These are phyloP conservation scores for Breynia disticha DNA, from an alignment of 441 rosid species.

Conservation along the genomic window DNA sequence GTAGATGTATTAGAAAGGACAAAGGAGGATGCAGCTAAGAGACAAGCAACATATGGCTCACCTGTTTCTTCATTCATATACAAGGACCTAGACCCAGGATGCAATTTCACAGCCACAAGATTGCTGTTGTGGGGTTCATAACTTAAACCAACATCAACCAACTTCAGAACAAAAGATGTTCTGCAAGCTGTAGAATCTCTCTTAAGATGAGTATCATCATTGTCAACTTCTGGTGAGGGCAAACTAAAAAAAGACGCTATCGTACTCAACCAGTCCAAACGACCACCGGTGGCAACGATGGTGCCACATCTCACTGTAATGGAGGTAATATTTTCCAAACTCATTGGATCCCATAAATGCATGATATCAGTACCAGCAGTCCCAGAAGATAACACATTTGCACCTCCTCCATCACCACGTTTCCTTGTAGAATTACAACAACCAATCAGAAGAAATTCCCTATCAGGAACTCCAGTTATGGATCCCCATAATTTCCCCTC, in stretches of 20 bases:
- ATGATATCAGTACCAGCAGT: slow-evolving; percentile 82
- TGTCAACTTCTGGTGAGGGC: slow-evolving; percentile 35
- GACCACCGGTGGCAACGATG: slow-evolving; percentile 82
- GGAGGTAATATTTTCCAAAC: slow-evolving; percentile 39
- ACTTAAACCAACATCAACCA: slow-evolving; percentile 87
- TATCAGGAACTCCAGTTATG: slow-evolving; percentile 47
- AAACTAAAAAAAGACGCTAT: slow-evolving; percentile 59
- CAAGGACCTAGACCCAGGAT: slow-evolving; percentile 28
- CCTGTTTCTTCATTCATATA: slow-evolving; percentile 20
- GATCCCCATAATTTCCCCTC: slow-evolving; percentile 82
- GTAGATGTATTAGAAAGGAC: slow-evolving; percentile 38
- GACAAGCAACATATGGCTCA: slow-evolving; percentile 47
- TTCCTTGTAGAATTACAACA: slow-evolving; percentile 78
- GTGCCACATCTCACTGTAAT: slow-evolving; percentile 72
- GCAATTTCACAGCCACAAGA: slow-evolving; percentile 21
- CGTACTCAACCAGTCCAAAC: slow-evolving; percentile 86
- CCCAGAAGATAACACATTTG: slow-evolving; percentile 78
- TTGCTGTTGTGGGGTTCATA: slow-evolving; percentile 67
- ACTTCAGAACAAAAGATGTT: slow-evolving; percentile 60
- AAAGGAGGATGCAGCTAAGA: slow-evolving; percentile 85
- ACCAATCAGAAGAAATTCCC: slow-evolving; percentile 65
- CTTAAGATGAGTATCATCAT: slow-evolving; percentile 25
- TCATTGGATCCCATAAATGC: slow-evolving; percentile 58
- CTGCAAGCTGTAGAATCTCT: slow-evolving; percentile 29
- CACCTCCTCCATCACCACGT: slow-evolving; percentile 96